phyloP scores from a whole-genome alignment of 2,329 filamentous ascomycete genomes.

The Xylariaceae sp. region DNA sequence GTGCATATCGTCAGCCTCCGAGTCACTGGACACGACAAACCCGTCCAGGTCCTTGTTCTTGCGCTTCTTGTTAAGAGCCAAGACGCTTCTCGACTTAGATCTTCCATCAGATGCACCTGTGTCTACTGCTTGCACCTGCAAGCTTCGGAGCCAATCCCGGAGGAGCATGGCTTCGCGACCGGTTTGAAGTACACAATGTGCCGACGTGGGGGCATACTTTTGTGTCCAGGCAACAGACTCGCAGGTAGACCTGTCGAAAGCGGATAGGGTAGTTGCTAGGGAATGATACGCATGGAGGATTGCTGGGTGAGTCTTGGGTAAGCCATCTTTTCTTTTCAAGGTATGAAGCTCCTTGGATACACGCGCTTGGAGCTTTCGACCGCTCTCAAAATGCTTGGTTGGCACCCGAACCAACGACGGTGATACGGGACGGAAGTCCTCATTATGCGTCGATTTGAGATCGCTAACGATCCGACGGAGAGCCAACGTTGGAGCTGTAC shows the following conservation, averaged over 20 bases:
- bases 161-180: slow-evolving; percentile 65
- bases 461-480: slow-evolving; percentile 32
- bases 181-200: slow-evolving; percentile 68
- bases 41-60: slow-evolving; percentile 71
- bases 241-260: slow-evolving; percentile 74
- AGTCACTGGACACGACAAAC: slow-evolving; percentile 74
- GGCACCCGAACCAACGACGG: slow-evolving; percentile 49
- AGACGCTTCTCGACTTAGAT: slow-evolving; percentile 29
- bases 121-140: slow-evolving; percentile 73
- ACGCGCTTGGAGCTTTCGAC: slow-evolving; percentile 45
- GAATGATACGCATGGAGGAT: slow-evolving; percentile 53
- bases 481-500: slow-evolving; percentile 36
- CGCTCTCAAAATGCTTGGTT: slow-evolving; percentile 52
- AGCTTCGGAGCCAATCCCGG: slow-evolving; percentile 71
- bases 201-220: slow-evolving; percentile 71
- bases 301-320: slow-evolving; percentile 46
- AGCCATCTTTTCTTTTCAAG: slow-evolving; percentile 8
- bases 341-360: slow-evolving; percentile 43
- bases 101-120: slow-evolving; percentile 43
- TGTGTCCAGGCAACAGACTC: slow-evolving; percentile 71
- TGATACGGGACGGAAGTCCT: slow-evolving; percentile 42
- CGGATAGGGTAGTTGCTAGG: slow-evolving; percentile 59
- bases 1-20: slow-evolving; percentile 64
- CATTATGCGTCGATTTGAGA: slow-evolving; percentile 33
- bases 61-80: slow-evolving; percentile 52